phyloP scores from a whole-genome alignment of 306 rosid species.

The Acmispon strigosus region DNA sequence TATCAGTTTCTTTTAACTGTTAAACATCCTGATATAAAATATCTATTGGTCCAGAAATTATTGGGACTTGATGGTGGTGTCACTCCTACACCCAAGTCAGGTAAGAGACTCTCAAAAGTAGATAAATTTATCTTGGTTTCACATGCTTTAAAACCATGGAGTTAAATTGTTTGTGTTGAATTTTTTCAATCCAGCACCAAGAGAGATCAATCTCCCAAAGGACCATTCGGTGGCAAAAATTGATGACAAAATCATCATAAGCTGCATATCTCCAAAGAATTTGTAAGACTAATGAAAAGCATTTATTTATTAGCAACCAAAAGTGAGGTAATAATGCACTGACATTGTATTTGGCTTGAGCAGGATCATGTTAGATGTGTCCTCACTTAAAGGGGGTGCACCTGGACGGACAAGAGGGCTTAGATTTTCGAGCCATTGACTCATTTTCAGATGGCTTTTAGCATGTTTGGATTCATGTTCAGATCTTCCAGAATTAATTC shows the following conservation, averaged over 20 bases:
- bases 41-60: conserved; percentile 37
- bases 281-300: conserved; percentile 40
- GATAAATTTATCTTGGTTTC: not conserved
- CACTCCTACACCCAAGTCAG: conserved; percentile 30
- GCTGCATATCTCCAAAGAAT: conserved; percentile 33
- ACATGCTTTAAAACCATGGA: not conserved
- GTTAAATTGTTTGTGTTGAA: not conserved
- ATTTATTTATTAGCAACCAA: not conserved
- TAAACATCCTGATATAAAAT: conserved; percentile 3
- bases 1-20: too few species aligned
- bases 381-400: conserved; percentile 69
- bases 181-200: conserved; percentile 32
- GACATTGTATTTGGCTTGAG: not conserved
- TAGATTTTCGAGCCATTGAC: conserved; percentile 32
- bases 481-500: too few species aligned
- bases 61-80: conserved; percentile 55
- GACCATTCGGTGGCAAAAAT: conserved; percentile 44
- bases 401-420: conserved; percentile 90
- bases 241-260: conserved; percentile 55
- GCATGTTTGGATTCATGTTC: too few species aligned
- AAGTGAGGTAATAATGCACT: not conserved
- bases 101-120: conserved; percentile 30
- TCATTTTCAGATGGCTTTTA: conserved; percentile 34
- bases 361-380: conserved; percentile 76
- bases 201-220: conserved; percentile 44